A percentile compares a stretch with the other conserved stretches of the same genome.
These are phyloP conservation scores for Medicago lupulina DNA, from an alignment of 306 rosid genomes.

Conservation along the genomic window DNA sequence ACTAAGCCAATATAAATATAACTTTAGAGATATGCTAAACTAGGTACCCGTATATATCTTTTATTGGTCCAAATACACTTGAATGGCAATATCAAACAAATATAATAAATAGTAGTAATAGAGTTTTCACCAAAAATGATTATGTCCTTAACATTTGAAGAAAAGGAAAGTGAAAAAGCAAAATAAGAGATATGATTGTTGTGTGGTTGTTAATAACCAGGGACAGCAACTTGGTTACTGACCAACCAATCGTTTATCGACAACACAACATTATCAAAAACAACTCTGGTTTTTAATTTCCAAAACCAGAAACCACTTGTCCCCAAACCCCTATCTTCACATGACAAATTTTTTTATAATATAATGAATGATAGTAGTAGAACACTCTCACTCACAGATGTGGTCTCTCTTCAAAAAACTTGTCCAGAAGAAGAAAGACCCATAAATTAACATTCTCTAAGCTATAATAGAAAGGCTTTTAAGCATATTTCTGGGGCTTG, in stretches of 20 bases:
- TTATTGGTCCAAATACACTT: neutral
- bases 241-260: conserved; percentile 53
- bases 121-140: neutral
- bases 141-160: neutral
- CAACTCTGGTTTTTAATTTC: conserved; percentile 42
- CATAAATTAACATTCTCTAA: conserved; percentile 33
- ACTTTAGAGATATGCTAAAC: neutral
- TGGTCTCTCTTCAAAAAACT: conserved; percentile 43
- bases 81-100: neutral
- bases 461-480: conserved; percentile 33
- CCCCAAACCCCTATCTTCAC: neutral
- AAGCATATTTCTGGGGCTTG: conserved; percentile 45
- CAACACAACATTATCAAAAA: conserved; percentile 53
- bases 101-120: neutral
- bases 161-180: conserved; percentile 36
- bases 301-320: conserved; percentile 46
- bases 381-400: neutral
- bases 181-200: conserved; percentile 22
- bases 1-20: neutral
- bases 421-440: conserved; percentile 53
- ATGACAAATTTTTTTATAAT: neutral
- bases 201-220: conserved; percentile 42
- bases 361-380: neutral
- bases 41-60: neutral
- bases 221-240: conserved; percentile 32